Conservation (phyloP, 1,139 yeast genomes). For the Yamadazyma taylorii region DNA sequence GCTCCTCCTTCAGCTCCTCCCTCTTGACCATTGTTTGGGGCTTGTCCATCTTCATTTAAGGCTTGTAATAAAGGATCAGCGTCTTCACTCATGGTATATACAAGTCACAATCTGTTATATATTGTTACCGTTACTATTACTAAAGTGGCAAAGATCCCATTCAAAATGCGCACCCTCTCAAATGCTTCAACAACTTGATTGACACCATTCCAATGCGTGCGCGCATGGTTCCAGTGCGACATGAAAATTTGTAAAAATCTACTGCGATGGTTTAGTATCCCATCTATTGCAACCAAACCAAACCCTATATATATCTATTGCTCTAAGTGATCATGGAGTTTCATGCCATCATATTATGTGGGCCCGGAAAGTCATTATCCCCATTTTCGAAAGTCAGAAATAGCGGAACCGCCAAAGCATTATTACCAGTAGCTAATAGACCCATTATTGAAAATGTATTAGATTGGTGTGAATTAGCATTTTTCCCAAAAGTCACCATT, state of each 20-base stretch:
- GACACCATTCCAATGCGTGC: no score
- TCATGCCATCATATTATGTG: conserved; percentile 88
- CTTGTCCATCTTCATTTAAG: conserved; percentile 15
- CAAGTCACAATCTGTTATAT: background rate
- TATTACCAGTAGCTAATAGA: conserved; percentile 83
- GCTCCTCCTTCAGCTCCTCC: no score
- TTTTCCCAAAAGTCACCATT: conserved; percentile 56
- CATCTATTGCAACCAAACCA: no score
- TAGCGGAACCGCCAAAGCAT: conserved; percentile 75
- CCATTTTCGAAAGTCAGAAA: conserved; percentile 67
- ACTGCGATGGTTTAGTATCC: background rate
- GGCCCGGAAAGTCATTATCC: conserved; percentile 68
- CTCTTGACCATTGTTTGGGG: conserved; percentile 2
- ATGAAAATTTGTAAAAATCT: background rate
- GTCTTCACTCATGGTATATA: conserved; percentile 16
- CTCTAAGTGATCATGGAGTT: no score
- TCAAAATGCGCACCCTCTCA: no score
- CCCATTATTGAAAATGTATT: conserved; percentile 89
- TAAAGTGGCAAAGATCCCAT: conserved; percentile 3
- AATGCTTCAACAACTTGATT: no score
- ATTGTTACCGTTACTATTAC: no score
- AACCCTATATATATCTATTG: no score
- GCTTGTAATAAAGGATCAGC: conserved; percentile 19
- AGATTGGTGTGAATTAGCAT: conserved; percentile 91
- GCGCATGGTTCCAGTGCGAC: no score